Evolutionary conservation across 2,329 filamentous ascomycete genomes (phyloP).

Genomic region (Leptographium wingfieldii): DNA sequence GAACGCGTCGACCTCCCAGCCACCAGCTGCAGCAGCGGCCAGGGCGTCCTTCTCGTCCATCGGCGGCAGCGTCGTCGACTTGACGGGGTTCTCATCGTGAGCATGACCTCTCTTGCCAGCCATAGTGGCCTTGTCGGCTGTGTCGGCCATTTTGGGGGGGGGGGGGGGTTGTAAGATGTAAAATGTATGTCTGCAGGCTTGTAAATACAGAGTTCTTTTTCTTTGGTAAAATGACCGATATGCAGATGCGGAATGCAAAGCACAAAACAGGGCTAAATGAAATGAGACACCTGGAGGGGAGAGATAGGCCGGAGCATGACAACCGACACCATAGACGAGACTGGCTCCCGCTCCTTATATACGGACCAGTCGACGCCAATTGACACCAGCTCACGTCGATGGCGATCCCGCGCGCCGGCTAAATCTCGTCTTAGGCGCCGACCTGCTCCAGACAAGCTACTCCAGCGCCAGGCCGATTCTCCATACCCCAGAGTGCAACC

Average conservation of each 20-base stretch:
- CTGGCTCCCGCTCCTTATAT: no score
- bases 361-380: no score
- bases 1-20: conserved; percentile 1
- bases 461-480: background rate
- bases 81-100: background rate
- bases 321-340: no score
- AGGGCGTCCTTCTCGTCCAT: conserved; percentile 1
- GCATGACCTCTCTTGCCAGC: background rate
- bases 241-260: no score
- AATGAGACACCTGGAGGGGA: no score
- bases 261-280: no score
- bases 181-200: background rate
- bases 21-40: background rate
- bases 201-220: background rate
- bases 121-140: background rate
- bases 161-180: background rate
- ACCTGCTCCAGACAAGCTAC: background rate
- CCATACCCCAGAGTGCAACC: background rate
- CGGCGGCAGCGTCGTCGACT: background rate
- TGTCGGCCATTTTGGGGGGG: background rate
- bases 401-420: no score
- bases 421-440: no score
- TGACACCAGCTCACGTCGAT: no score
- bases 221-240: no score
- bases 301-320: no score